Percentiles rank a stretch among this genome's conserved stretches.
Evolutionary conservation across 75 land plant species (phyloP).

Genomic region (Pinus albicaulis): DNA sequence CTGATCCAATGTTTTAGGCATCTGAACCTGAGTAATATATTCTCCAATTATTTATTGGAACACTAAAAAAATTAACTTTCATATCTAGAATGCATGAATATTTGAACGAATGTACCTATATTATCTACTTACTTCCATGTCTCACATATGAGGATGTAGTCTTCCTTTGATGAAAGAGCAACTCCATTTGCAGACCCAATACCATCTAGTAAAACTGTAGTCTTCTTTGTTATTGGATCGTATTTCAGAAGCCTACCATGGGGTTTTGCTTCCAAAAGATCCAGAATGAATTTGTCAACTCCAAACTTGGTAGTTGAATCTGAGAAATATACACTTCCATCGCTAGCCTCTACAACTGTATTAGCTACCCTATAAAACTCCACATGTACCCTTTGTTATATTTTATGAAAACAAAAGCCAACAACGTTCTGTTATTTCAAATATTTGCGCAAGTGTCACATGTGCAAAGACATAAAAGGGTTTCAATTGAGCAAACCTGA

Average conservation of each 20-base stretch:
- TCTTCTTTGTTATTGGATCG: constrained; percentile 41
- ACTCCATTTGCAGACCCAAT: constrained; percentile 79
- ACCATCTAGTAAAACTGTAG: constrained; percentile 41
- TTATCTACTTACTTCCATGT: constrained; percentile 37
- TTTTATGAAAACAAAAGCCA: too few species aligned
- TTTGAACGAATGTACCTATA: too few species aligned
- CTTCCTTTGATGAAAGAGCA: constrained; percentile 56
- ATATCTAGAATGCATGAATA: too few species aligned
- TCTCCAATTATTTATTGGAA: too few species aligned
- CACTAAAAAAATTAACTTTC: too few species aligned
- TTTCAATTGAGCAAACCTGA: constrained; percentile 27
- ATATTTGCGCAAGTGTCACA: too few species aligned
- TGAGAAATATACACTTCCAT: constrained; percentile 76
- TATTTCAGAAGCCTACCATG: constrained; percentile 73
- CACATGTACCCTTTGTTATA: background rate
- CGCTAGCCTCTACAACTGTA: constrained; percentile 49
- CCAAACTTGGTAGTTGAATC: constrained; percentile 58
- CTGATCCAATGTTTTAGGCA: constrained; percentile 67
- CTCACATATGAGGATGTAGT: constrained; percentile 66
- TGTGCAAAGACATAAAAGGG: too few species aligned
- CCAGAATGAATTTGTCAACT: constrained; percentile 27
- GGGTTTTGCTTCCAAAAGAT: constrained; percentile 58
- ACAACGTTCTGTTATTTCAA: too few species aligned
- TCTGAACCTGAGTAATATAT: constrained; percentile 38
- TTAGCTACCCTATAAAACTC: constrained; percentile 55